Conservation (phyloP, 2,329 filamentous ascomycete species). For the Colletotrichum lini region DNA sequence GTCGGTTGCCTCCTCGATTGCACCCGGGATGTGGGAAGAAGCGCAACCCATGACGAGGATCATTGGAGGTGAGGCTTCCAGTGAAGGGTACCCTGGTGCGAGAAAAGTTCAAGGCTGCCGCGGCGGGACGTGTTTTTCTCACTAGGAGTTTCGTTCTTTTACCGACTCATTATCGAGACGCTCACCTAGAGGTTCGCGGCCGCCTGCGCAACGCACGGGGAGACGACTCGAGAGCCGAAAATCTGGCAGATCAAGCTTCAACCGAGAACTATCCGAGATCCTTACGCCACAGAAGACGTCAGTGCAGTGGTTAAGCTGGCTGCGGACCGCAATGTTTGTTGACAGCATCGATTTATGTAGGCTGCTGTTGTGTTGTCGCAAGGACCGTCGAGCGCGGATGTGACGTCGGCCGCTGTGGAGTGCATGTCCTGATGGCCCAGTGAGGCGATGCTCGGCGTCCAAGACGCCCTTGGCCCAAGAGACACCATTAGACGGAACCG, state of each 20-base stretch:
- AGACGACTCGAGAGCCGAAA: background rate
- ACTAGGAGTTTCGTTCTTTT: constrained; percentile 1
- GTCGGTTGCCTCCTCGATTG: background rate
- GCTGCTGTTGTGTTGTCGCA: background rate
- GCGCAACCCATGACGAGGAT: constrained; percentile 18
- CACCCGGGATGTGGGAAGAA: constrained; percentile 25
- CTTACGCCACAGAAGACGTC: constrained; percentile 3
- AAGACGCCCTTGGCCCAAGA: constrained; percentile 1
- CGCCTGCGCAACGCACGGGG: constrained; percentile 10
- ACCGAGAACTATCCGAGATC: background rate
- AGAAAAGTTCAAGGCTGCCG: background rate
- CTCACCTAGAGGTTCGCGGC: constrained; percentile 30
- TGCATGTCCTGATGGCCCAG: constrained; percentile 15
- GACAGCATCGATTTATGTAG: constrained; percentile 27
- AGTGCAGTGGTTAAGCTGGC: background rate
- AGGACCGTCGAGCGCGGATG: constrained; percentile 24
- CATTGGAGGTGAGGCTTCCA: constrained; percentile 2
- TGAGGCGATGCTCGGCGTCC: constrained; percentile 25
- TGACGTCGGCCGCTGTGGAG: constrained; percentile 33
- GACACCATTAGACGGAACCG: background rate
- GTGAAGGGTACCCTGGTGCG: background rate
- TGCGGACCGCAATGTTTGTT: background rate
- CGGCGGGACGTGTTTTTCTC: constrained; percentile 1
- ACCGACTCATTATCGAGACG: constrained; percentile 5
- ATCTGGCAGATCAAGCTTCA: background rate